Evolutionary conservation across 164 flowering plant genomes (phyloP), one percentile per base, ranked within the genome.

Genomic region (Kingdonia uniflora): DNA sequence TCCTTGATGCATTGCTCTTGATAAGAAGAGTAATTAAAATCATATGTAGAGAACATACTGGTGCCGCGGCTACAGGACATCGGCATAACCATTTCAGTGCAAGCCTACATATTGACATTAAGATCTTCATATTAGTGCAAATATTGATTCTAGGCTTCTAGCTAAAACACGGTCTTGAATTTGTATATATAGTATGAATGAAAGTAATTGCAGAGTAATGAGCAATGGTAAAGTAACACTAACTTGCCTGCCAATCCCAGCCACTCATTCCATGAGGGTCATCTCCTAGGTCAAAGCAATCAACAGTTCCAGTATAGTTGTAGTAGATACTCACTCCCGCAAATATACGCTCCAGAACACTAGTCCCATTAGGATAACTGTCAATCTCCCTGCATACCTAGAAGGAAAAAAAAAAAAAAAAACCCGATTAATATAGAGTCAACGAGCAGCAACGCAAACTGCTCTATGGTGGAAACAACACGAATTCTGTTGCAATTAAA

Each of bases 21-120:
- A 55, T 51, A 74, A 52, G 77, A 56, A 64, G 80, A 48, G 63
- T 74, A 77, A 63, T 79, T 64, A 56, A 58, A 90, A 60, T 77
- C 72, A 58, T 59, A 84, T 25, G 81, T 16, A 15, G 80, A 81
- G 69, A 84, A 90, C 94, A 87, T 87, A 77, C 97, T 87, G 14
- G 42, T 60, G 10, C 74, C 66, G 47, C 23, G 60, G 68, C 78
- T 75, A 48, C 84, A 80, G 39, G 95, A 75, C 78, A 76, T 66
- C 49, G 97, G 97, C 95, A 87, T 84, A 53, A 87, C 84, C 97
- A 87, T 90, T 74, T 87, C 95, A 26, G 91, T 84, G 75, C 97
- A 90, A 20, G 91, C 95, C 95, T 84, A 51, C 49, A 61, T 37
- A 54, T 55, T 41, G 11, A 46, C 44, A 37, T 2, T 29, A 54